Evolutionary conservation across 148 eudicot genomes (phyloP).

Genomic region (Fagopyrum tataricum): DNA sequence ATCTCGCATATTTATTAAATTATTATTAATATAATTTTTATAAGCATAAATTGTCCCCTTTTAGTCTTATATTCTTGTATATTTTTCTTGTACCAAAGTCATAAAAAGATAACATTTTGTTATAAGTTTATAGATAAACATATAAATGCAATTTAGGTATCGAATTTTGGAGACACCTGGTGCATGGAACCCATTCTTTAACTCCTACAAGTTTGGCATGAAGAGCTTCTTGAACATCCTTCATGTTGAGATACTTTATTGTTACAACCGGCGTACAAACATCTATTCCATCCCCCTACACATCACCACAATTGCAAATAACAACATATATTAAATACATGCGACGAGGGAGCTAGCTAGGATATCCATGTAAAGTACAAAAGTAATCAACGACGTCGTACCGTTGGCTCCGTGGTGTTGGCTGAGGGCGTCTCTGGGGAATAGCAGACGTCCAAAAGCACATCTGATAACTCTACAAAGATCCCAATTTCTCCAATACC

Average conservation of each 20-base stretch:
- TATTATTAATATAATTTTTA: no score
- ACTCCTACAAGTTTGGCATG: constrained; percentile 61
- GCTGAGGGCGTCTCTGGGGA: neutral
- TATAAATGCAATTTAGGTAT: no score
- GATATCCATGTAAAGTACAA: neutral
- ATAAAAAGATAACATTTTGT: no score
- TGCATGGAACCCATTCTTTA: constrained; percentile 41
- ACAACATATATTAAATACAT: neutral
- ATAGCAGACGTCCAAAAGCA: constrained; percentile 51
- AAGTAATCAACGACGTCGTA: neutral
- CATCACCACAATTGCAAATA: neutral
- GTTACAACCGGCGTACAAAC: constrained; percentile 52
- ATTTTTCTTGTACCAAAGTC: no score
- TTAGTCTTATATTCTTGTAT: no score
- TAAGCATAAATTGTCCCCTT: no score
- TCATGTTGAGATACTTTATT: constrained; percentile 39
- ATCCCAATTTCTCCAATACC: constrained; percentile 34
- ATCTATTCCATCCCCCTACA: constrained; percentile 11
- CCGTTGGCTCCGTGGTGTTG: neutral
- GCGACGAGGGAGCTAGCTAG: neutral
- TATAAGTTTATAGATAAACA: no score
- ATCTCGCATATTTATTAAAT: neutral
- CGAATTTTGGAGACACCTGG: no score
- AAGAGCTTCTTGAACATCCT: constrained; percentile 63
- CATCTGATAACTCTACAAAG: constrained; percentile 38